These are phyloP conservation scores for Penicillium sp. DNA, from an alignment of 2,329 filamentous ascomycete species.

Conservation along the genomic window DNA sequence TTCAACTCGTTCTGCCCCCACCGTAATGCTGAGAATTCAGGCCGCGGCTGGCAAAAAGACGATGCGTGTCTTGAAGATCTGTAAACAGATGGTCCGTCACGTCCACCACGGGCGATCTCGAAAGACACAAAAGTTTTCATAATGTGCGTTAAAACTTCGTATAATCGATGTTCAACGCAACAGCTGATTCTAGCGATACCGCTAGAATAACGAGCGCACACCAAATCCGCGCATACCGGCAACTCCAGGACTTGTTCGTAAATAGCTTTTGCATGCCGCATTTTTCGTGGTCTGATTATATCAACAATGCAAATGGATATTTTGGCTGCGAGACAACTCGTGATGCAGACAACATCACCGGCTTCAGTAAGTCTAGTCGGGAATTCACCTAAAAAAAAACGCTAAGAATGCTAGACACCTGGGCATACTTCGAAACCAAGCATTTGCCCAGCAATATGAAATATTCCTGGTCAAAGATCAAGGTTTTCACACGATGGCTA, in stretches of 20 bases:
- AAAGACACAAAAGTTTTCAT: neutral
- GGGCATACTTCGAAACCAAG: conserved; percentile 19
- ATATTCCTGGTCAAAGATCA: conserved; percentile 17
- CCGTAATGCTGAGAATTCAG: neutral
- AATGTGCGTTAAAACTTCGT: neutral
- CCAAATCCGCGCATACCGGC: neutral
- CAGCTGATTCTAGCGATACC: neutral
- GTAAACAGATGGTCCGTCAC: neutral
- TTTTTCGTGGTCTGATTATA: conserved; percentile 4
- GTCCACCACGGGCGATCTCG: neutral
- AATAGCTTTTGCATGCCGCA: conserved; percentile 8
- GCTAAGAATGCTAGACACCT: conserved; percentile 11
- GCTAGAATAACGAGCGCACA: neutral
- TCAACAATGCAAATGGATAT: conserved; percentile 10
- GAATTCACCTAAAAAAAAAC: neutral
- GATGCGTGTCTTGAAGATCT: neutral
- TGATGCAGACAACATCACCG: neutral
- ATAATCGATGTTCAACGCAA: no score
- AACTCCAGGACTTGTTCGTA: neutral
- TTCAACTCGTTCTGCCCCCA: neutral
- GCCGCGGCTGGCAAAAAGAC: neutral
- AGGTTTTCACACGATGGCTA: conserved; percentile 17
- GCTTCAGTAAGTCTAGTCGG: conserved; percentile 9
- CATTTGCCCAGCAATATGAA: neutral
- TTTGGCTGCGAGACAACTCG: conserved; percentile 13